phyloP scores from a whole-genome alignment of 257 asterid genomes.

The Lycium barbarum region DNA sequence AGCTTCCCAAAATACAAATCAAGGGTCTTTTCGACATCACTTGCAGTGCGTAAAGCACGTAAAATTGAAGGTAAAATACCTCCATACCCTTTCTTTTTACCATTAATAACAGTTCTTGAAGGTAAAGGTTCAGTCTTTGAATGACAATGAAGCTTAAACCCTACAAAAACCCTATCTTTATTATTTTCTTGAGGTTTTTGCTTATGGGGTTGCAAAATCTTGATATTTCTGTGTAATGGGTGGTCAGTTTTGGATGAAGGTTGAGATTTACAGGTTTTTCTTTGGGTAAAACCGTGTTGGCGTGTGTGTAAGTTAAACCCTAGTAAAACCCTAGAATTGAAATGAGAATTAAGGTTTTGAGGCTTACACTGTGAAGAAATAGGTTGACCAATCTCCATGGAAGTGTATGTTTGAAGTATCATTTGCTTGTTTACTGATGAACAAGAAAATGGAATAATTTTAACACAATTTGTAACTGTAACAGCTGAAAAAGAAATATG shows the following conservation, averaged over 20 bases:
- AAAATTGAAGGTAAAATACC: conserved; percentile 74
- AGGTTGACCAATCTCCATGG: conserved; percentile 34
- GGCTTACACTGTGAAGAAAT: conserved; percentile 58
- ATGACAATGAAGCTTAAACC: conserved; percentile 60
- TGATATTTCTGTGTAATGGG: conserved; percentile 33
- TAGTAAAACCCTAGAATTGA: conserved; percentile 47
- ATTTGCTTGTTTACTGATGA: not conserved
- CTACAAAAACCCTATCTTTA: conserved; percentile 46
- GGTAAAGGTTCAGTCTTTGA: conserved; percentile 55
- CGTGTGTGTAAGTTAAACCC: conserved; percentile 43
- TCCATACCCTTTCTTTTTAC: conserved; percentile 61
- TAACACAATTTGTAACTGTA: not conserved
- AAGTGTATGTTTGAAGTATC: conserved; percentile 42
- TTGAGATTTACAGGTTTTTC: not conserved
- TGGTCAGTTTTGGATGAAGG: conserved; percentile 19
- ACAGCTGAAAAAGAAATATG: not conserved
- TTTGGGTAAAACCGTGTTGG: conserved; percentile 3
- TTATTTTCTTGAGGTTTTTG: conserved; percentile 4
- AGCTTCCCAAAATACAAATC: conserved; percentile 65
- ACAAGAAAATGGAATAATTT: not conserved
- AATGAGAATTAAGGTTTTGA: conserved; percentile 47
- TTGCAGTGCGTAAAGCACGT: conserved; percentile 60
- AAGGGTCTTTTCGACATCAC: conserved; percentile 68
- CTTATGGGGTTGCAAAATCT: conserved; percentile 42
- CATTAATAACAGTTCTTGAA: conserved; percentile 46